Evolutionary conservation across 805 yeast genomes (phyloP).

Genomic region (Saccharomycopsis fodiens): DNA sequence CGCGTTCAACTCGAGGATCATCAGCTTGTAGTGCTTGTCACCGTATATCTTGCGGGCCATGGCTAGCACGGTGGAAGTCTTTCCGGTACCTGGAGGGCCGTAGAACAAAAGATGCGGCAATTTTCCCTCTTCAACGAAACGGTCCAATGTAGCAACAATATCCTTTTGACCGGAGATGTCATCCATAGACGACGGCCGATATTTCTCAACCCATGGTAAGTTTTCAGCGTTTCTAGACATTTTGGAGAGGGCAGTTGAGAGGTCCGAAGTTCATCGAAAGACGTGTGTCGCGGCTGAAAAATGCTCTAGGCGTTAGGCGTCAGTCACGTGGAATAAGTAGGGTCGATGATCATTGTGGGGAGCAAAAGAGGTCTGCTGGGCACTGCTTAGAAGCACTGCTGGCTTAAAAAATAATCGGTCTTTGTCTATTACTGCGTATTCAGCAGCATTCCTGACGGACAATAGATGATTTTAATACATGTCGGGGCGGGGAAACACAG

Average conservation of each 20-base stretch:
- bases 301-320: background rate
- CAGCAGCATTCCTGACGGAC: too few relatives aligned
- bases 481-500: slow-evolving; percentile 47
- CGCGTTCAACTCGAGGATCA: slow-evolving; percentile 93
- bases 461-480: slow-evolving; percentile 35
- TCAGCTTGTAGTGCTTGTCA: slow-evolving; percentile 59
- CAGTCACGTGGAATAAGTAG: background rate
- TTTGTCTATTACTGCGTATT: too few relatives aligned
- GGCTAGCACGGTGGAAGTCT: slow-evolving; percentile 83
- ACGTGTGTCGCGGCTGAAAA: background rate
- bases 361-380: too few relatives aligned
- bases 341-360: too few relatives aligned
- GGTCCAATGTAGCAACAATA: slow-evolving; percentile 61
- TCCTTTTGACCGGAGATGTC: slow-evolving; percentile 91
- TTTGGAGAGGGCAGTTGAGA: background rate
- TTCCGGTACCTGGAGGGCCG: slow-evolving; percentile 95
- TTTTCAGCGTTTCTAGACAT: slow-evolving; percentile 31
- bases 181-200: slow-evolving; percentile 76
- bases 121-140: slow-evolving; percentile 74
- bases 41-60: slow-evolving; percentile 86
- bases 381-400: too few relatives aligned
- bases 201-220: slow-evolving; percentile 91
- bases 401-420: too few relatives aligned
- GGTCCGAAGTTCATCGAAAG: background rate
- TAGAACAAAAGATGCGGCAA: slow-evolving; percentile 90